A percentile compares a stretch with the other conserved stretches of the same genome.
Evolutionary conservation across 179 eudicot species (phyloP).

Genomic region (Silene coronaria): DNA sequence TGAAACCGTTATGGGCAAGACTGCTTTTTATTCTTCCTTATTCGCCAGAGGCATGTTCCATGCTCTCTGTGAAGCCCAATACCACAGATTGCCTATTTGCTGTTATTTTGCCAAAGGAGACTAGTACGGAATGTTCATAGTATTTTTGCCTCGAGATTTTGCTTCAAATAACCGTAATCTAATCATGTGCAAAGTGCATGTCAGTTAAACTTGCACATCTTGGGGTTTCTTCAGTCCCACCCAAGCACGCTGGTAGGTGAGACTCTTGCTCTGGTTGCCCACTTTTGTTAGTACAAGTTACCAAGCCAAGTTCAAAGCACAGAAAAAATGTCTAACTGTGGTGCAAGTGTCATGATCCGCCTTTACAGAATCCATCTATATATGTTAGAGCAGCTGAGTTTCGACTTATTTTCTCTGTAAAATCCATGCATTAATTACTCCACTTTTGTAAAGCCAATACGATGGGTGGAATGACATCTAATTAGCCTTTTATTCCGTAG

Average conservation of each 20-base stretch:
- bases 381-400: neutral
- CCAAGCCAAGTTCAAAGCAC: neutral
- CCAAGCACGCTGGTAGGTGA: neutral
- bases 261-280: neutral
- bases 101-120: constrained; percentile 73
- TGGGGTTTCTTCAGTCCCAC: neutral
- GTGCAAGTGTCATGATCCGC: neutral
- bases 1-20: constrained; percentile 69
- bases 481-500: neutral
- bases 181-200: neutral
- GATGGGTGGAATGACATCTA: neutral
- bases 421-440: neutral
- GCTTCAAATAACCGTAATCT: neutral
- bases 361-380: neutral
- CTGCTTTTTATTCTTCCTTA: constrained; percentile 80
- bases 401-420: neutral
- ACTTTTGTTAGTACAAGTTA: neutral
- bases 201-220: neutral
- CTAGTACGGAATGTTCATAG: constrained; percentile 51
- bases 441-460: neutral
- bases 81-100: constrained; percentile 69
- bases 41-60: constrained; percentile 57
- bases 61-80: constrained; percentile 61
- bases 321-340: neutral
- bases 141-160: neutral